These are phyloP conservation scores for Plasmodium adleri DNA, from an alignment of 169 alveolate species.

Conservation along the genomic window DNA sequence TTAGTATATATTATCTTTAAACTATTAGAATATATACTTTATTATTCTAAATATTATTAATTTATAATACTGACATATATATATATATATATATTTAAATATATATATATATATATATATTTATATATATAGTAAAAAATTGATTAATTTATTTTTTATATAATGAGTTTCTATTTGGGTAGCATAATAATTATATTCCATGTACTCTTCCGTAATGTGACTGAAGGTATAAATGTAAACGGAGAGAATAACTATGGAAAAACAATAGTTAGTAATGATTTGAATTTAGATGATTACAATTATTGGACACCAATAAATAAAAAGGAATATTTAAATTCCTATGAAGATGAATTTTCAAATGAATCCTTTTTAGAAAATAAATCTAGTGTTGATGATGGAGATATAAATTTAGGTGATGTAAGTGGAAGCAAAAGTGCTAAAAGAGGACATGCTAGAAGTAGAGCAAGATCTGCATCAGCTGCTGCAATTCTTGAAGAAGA, in stretches of 20 bases:
- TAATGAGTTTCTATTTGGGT: not conserved
- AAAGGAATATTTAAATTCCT: not conserved
- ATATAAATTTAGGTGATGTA: not conserved
- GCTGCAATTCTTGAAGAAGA: too few relatives aligned
- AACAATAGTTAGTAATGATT: not conserved
- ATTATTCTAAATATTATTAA: too few relatives aligned
- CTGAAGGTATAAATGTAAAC: not conserved
- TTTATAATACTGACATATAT: too few relatives aligned
- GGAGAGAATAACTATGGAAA: not conserved
- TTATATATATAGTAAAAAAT: not conserved
- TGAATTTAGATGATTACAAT: not conserved
- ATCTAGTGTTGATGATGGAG: not conserved
- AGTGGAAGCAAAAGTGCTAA: not conserved
- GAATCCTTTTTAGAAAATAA: conserved; percentile 5
- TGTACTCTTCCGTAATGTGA: not conserved
- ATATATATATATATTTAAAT: not conserved
- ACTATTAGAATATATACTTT: too few relatives aligned
- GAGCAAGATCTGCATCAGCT: too few relatives aligned
- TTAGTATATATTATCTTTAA: not conserved
- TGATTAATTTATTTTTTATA: not conserved
- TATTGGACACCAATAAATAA: conserved; percentile 2
- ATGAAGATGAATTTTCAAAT: not conserved
- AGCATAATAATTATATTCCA: not conserved
- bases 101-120: not conserved
- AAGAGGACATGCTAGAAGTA: not conserved